phyloP scores from a whole-genome alignment of 106 monocot genomes.

The Triglochin maritima region DNA sequence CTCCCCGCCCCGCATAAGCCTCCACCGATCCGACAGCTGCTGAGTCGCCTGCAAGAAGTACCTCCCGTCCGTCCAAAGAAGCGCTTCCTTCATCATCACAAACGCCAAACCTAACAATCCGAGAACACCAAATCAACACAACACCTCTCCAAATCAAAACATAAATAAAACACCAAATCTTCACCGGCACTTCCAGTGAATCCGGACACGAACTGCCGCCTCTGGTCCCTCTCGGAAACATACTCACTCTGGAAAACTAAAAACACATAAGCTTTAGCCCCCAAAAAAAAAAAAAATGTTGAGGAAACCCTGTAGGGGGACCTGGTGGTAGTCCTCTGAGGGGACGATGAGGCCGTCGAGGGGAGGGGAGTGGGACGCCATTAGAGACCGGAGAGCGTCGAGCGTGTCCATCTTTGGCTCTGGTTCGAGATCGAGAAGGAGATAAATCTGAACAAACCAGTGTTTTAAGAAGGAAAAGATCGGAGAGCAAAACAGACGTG shows the following conservation, averaged over 20 bases:
- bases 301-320: constrained; percentile 9
- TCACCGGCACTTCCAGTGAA: constrained; percentile 96
- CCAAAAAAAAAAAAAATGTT: neutral
- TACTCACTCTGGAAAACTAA: constrained; percentile 70
- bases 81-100: constrained; percentile 64
- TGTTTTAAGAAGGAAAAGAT: too few relatives aligned
- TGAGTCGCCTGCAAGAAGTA: constrained; percentile 91
- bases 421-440: neutral
- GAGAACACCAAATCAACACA: neutral
- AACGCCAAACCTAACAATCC: constrained; percentile 72
- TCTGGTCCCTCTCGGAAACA: constrained; percentile 78
- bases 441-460: too few relatives aligned
- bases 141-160: neutral
- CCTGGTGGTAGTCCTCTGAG: constrained; percentile 94
- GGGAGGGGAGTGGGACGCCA: constrained; percentile 74
- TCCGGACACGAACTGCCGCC: constrained; percentile 74
- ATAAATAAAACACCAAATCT: constrained; percentile 3
- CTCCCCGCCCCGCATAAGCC: constrained; percentile 79
- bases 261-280: neutral
- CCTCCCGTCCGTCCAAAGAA: constrained; percentile 92
- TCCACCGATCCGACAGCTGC: constrained; percentile 68
- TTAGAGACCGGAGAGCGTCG: constrained; percentile 66
- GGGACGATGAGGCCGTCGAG: constrained; percentile 84
- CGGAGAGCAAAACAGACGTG: too few relatives aligned
- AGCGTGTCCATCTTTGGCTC: constrained; percentile 43